A percentile compares a stretch with the other conserved stretches of the same genome.
These are phyloP conservation scores for Lactarius tabidus DNA, from an alignment of 768 basidiomycete genomes.

Conservation along the genomic window DNA sequence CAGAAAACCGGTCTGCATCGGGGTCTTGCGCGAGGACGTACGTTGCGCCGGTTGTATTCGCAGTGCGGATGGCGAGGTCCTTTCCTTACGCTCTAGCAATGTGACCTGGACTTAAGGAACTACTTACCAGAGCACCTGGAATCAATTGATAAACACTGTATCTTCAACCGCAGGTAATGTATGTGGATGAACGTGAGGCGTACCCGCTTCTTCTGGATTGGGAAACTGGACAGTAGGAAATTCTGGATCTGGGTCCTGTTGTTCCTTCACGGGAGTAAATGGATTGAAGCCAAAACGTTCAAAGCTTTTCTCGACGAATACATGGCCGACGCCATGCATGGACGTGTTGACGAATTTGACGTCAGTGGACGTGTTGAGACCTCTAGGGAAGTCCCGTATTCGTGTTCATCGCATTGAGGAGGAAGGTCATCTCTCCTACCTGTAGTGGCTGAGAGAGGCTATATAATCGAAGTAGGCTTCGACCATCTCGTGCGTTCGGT, in stretches of 20 bases:
- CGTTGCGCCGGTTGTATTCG: conserved; percentile 45
- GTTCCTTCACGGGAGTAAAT: conserved; percentile 58
- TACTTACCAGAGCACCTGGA: conserved; percentile 29
- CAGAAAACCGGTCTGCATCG: conserved; percentile 79
- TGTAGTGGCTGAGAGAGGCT: conserved; percentile 28
- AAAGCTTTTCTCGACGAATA: conserved; percentile 57
- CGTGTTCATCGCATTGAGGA: not conserved
- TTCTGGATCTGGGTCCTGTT: conserved; percentile 73
- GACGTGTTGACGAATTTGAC: conserved; percentile 81
- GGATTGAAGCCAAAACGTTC: conserved; percentile 53
- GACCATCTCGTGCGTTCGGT: conserved; percentile 57
- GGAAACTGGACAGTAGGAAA: conserved; percentile 85
- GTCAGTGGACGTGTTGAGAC: conserved; percentile 36
- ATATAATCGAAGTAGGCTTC: conserved; percentile 52
- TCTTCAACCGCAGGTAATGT: not conserved
- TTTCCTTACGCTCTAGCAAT: conserved; percentile 30
- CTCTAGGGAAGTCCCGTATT: conserved; percentile 27
- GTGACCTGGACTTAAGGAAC: not conserved
- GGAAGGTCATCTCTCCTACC: conserved; percentile 4
- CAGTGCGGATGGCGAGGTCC: conserved; percentile 69
- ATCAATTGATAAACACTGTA: not conserved
- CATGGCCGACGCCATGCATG: conserved; percentile 85
- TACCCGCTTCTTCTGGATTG: conserved; percentile 89
- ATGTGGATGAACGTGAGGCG: conserved; percentile 6
- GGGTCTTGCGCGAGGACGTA: conserved; percentile 89